These are phyloP conservation scores for Stenogyne calaminthoides DNA, from an alignment of 305 asterid species.

Conservation along the genomic window DNA sequence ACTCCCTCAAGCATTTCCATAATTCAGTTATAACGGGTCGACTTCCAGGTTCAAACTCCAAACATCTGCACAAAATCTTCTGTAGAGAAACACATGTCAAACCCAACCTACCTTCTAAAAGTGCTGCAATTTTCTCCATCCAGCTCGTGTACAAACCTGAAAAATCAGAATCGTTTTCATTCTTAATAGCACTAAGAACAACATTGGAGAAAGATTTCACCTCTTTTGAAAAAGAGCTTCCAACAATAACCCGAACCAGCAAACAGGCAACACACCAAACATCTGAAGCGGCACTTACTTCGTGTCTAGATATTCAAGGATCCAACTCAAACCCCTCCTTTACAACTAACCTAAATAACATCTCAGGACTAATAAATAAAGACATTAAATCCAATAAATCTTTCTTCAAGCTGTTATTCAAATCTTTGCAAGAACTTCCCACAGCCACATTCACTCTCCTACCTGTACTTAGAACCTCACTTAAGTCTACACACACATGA, in stretches of 20 bases:
- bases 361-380: slow-evolving; percentile 75
- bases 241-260: slow-evolving; percentile 56
- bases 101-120: slow-evolving; percentile 53
- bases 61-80: slow-evolving; percentile 57
- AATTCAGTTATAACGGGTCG: slow-evolving; percentile 67
- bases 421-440: slow-evolving; percentile 30
- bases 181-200: slow-evolving; percentile 35
- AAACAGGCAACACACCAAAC: slow-evolving; percentile 83
- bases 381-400: slow-evolving; percentile 31
- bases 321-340: slow-evolving; percentile 44
- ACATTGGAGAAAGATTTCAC: slow-evolving; percentile 40
- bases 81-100: slow-evolving; percentile 35
- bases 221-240: slow-evolving; percentile 53
- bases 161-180: slow-evolving; percentile 39
- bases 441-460: slow-evolving; percentile 43
- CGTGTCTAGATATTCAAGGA: slow-evolving; percentile 34
- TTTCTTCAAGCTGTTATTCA: slow-evolving; percentile 33
- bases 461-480: slow-evolving; percentile 50
- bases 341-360: slow-evolving; percentile 38
- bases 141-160: slow-evolving; percentile 49
- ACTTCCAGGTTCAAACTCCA: slow-evolving; percentile 53
- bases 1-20: slow-evolving; percentile 63
- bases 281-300: slow-evolving; percentile 67
- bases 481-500: slow-evolving; percentile 53
- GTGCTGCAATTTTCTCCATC: slow-evolving; percentile 46